A percentile compares a stretch with the other conserved stretches of the same genome.
phyloP scores from a whole-genome alignment of 371 early-diverging fungal species.

The Lichtheimia ramosa region DNA sequence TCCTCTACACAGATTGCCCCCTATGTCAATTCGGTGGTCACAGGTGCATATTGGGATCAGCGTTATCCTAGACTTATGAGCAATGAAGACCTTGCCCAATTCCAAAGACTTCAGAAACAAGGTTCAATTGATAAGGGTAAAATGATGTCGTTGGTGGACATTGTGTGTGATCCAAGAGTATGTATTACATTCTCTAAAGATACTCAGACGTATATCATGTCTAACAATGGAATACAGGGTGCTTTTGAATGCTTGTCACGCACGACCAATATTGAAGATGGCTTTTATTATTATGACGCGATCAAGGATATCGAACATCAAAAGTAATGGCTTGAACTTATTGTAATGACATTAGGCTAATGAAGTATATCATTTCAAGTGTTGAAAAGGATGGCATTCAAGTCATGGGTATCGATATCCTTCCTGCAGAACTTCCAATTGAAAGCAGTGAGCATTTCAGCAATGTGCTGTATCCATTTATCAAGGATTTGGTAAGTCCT shows the following conservation, averaged over 20 bases:
- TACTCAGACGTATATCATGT: not conserved
- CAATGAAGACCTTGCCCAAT: slow-evolving; percentile 68
- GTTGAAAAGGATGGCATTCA: slow-evolving; percentile 83
- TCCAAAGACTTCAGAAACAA: slow-evolving; percentile 59
- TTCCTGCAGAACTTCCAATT: slow-evolving; percentile 94
- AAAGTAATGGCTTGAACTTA: slow-evolving; percentile 44
- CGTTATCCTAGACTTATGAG: slow-evolving; percentile 90
- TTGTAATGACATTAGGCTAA: not conserved
- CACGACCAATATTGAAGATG: slow-evolving; percentile 85
- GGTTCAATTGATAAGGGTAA: slow-evolving; percentile 56
- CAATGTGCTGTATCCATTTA: slow-evolving; percentile 76
- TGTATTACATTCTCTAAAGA: slow-evolving; percentile 1
- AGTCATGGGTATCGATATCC: slow-evolving; percentile 95
- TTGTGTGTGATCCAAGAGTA: slow-evolving; percentile 93
- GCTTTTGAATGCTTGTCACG: slow-evolving; percentile 92
- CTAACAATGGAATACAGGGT: slow-evolving; percentile 50
- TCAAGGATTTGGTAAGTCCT: slow-evolving; percentile 75
- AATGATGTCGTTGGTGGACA: slow-evolving; percentile 88
- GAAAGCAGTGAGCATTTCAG: slow-evolving; percentile 94
- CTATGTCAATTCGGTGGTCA: slow-evolving; percentile 84
- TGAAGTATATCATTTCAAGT: slow-evolving; percentile 27
- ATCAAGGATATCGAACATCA: slow-evolving; percentile 69
- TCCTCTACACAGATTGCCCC: slow-evolving; percentile 79
- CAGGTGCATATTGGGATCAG: slow-evolving; percentile 94
- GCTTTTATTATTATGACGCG: slow-evolving; percentile 93